Conservation (phyloP, 78 protist genomes). For the Cyanophora paradoxa region DNA sequence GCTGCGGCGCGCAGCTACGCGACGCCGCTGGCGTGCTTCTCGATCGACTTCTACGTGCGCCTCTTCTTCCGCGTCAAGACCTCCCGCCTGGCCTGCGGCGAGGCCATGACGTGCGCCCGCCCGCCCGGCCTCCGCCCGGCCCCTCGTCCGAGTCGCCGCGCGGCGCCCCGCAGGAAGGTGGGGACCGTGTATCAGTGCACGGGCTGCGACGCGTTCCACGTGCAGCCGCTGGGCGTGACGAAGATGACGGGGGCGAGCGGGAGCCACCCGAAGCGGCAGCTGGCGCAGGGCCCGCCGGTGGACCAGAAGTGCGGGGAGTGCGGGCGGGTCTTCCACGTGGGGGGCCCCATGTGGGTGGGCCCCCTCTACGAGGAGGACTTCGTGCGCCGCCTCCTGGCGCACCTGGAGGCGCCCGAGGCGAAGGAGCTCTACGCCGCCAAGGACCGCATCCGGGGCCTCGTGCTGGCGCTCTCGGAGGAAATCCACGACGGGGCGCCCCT, state of each 20-base stretch:
- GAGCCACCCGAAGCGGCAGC: not conserved
- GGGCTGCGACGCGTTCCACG: constrained; percentile 63
- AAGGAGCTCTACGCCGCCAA: not conserved
- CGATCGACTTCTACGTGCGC: constrained; percentile 94
- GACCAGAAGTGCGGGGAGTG: constrained; percentile 19
- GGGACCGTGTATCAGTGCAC: constrained; percentile 62
- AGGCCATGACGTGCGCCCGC: not conserved
- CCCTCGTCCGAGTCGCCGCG: not conserved
- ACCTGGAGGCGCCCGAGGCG: not conserved
- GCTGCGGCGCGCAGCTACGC: constrained; percentile 50
- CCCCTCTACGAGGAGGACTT: constrained; percentile 61
- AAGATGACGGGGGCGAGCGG: not conserved
- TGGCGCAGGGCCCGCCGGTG: not conserved
- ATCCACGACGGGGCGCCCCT: constrained; percentile 68
- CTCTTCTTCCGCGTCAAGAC: constrained; percentile 83
- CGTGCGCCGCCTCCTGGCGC: constrained; percentile 23
- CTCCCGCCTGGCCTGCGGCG: constrained; percentile 1
- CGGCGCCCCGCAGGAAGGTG: constrained; percentile 29
- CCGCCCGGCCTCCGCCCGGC: not conserved
- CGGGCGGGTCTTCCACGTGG: constrained; percentile 29
- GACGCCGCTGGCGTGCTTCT: constrained; percentile 71
- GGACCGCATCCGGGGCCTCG: constrained; percentile 57
- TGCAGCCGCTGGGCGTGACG: constrained; percentile 49
- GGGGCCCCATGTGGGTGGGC: constrained; percentile 86
- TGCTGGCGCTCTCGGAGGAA: constrained; percentile 58